These are phyloP conservation scores for Fusarium austroafricanum DNA, from an alignment of 2,329 filamentous ascomycete genomes.

Conservation along the genomic window DNA sequence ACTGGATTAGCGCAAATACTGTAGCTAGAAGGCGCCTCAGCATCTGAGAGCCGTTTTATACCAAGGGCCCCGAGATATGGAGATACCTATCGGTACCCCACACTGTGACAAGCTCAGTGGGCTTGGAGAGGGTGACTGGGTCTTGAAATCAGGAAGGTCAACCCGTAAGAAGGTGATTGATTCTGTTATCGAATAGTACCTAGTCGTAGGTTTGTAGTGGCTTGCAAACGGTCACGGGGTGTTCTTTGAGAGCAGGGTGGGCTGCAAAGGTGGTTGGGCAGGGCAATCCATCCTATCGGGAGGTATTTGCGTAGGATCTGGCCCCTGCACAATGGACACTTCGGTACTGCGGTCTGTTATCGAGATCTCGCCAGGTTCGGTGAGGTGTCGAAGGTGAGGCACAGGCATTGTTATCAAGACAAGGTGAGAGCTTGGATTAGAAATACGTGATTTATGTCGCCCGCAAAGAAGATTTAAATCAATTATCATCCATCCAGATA, in stretches of 20 bases:
- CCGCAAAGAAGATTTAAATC: neutral
- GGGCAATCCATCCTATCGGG: slow-evolving; percentile 6
- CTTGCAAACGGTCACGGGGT: slow-evolving; percentile 1
- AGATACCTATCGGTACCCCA: slow-evolving; percentile 20
- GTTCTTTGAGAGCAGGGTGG: neutral
- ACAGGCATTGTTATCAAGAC: neutral
- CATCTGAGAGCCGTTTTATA: neutral
- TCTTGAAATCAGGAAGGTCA: slow-evolving; percentile 32
- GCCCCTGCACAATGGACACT: slow-evolving; percentile 2
- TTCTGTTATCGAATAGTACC: slow-evolving; percentile 2
- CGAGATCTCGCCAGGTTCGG: slow-evolving; percentile 25
- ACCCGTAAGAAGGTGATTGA: slow-evolving; percentile 11
- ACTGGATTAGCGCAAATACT: slow-evolving; percentile 9
- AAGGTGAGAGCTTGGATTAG: neutral
- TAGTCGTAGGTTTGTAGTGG: neutral
- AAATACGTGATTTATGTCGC: too few species aligned
- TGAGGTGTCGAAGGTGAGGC: slow-evolving; percentile 5
- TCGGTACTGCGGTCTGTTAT: slow-evolving; percentile 26
- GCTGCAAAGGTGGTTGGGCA: slow-evolving; percentile 17
- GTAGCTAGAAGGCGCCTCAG: slow-evolving; percentile 28
- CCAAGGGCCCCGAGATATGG: slow-evolving; percentile 22
- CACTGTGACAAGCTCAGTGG: slow-evolving; percentile 10
- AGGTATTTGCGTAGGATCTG: slow-evolving; percentile 5
- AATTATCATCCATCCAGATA: neutral
- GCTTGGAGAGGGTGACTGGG: slow-evolving; percentile 19